Base-by-base conservation (phyloP, 1,284 basidiomycete species). In the Ganoderma resinaceum region DNA sequence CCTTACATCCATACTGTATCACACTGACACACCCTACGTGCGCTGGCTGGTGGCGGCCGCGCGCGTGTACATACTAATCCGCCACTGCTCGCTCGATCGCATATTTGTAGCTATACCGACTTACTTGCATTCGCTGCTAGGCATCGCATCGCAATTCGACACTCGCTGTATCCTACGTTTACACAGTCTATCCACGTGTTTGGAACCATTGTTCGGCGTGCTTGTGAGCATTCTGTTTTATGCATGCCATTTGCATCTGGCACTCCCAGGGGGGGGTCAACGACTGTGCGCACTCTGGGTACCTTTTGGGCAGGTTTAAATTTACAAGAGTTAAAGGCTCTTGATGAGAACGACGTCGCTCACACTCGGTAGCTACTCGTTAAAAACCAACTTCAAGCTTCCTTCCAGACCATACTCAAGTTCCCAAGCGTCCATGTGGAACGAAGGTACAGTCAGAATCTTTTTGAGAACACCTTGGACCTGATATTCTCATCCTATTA, bases 21-120 rank as follows among this genome's bases (percentile, higher is more conserved):
- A 20, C 11, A 20, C 9, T 1, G 40, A 2, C 40, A 35, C 18
- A 26, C 26, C 37, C 57, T 37, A n/a, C 37, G 57, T 16, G 52
- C 52, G 52, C 26, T 29, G 52, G n/a, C 26, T 14, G 52, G 26
- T 53, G 52, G 52, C 29, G 52, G 52, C 52, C 26, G 52, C 52
- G 52, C 12, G 26, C 52, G 26, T 53, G 52, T 53, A 53, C 26
- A 53, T 53, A 31, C 9, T 59, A 59, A 59, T 59, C 35, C 20
- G 57, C 37, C 57, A 59, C 35, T n/a, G 6, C 20, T n/a, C 12
- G 12, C 35, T 14, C 20, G 18, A 9, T 23, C 37, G 37, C 57
- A 58, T 35, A 59, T 59, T 40, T 59, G 57, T 59, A 59, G 57
- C 57, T 58, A 58, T 57, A 57, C 26, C n/a, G 29, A 53, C 52